Evolutionary conservation across 2,329 filamentous ascomycete species (phyloP).

Genomic region (Massarina eburnea): DNA sequence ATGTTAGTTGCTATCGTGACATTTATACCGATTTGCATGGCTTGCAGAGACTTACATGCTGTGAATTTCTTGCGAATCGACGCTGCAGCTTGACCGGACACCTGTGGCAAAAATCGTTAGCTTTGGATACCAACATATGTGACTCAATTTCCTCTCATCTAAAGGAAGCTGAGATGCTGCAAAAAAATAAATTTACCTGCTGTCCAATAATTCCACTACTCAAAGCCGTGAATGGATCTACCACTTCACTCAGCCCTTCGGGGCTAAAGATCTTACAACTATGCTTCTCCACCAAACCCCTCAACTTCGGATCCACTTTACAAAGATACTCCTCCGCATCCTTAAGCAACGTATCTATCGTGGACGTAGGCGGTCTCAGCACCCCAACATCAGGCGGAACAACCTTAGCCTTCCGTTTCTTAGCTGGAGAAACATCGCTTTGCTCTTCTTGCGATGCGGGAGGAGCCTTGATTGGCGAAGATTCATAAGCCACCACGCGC

Average conservation of each 20-base stretch:
- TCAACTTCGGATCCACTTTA: slow-evolving; percentile 70
- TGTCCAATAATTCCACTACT: slow-evolving; percentile 90
- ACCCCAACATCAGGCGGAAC: slow-evolving; percentile 37
- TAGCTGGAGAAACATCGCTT: slow-evolving; percentile 33
- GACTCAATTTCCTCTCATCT: no score
- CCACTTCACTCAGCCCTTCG: slow-evolving; percentile 76
- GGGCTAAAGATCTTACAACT: slow-evolving; percentile 79
- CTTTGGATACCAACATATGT: no score
- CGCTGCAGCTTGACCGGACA: slow-evolving; percentile 86
- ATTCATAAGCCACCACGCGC: slow-evolving; percentile 56
- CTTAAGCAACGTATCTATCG: slow-evolving; percentile 72
- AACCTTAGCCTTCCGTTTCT: slow-evolving; percentile 47
- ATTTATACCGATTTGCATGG: not conserved
- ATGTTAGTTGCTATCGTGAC: slow-evolving; percentile 1
- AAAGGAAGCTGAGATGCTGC: no score
- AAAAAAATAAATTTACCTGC: slow-evolving; percentile 55
- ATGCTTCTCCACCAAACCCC: slow-evolving; percentile 70
- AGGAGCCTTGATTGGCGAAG: slow-evolving; percentile 40
- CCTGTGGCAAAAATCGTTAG: slow-evolving; percentile 40
- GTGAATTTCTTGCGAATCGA: slow-evolving; percentile 88
- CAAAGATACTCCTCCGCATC: slow-evolving; percentile 76
- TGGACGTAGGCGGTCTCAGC: slow-evolving; percentile 49
- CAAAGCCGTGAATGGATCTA: slow-evolving; percentile 86
- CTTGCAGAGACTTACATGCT: slow-evolving; percentile 42
- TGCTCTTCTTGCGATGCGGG: slow-evolving; percentile 36